Percentiles rank a stretch among this genome's conserved stretches.
phyloP scores from a whole-genome alignment of 1,284 basidiomycete genomes.

The Athelia psychrophila region DNA sequence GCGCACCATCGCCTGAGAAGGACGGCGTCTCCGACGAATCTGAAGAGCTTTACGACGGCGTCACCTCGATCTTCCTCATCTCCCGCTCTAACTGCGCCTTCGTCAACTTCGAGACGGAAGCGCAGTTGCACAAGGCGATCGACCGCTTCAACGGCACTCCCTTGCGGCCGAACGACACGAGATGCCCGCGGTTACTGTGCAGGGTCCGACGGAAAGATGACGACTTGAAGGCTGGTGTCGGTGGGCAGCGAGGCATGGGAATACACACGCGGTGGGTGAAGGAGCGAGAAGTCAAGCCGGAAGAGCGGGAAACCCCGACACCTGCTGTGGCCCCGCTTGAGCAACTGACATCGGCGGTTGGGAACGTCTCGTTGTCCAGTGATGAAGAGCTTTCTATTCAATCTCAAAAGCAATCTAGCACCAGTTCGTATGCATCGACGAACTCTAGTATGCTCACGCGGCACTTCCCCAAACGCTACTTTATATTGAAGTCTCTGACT shows the following conservation, averaged over 20 bases:
- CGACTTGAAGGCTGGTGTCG: conserved; percentile 87
- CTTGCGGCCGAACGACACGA: conserved; percentile 64
- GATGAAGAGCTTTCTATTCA: conserved; percentile 33
- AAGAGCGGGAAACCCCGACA: conserved; percentile 17
- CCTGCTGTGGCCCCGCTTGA: conserved; percentile 24
- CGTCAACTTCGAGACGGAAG: conserved; percentile 78
- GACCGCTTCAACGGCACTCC: conserved; percentile 67
- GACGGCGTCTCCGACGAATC: conserved; percentile 9
- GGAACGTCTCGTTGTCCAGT: conserved; percentile 31
- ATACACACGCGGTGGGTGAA: conserved; percentile 81
- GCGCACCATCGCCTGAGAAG: conserved; percentile 9
- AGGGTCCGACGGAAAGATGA: conserved; percentile 84
- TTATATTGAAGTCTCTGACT: conserved; percentile 89
- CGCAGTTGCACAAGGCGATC: conserved; percentile 68
- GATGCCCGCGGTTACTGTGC: conserved; percentile 82
- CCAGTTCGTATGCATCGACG: conserved; percentile 66
- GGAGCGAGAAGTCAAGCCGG: conserved; percentile 46
- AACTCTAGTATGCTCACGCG: conserved; percentile 70
- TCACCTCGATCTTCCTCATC: conserved; percentile 91
- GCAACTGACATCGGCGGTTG: conserved; percentile 22
- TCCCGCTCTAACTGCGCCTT: conserved; percentile 92
- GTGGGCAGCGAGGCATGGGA: conserved; percentile 85
- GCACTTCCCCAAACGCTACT: conserved; percentile 85
- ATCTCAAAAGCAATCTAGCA: conserved; percentile 54
- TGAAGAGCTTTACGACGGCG: conserved; percentile 43